These are phyloP conservation scores for Xylaria venustula DNA, from an alignment of 495 filamentous ascomycete genomes.

Conservation along the genomic window DNA sequence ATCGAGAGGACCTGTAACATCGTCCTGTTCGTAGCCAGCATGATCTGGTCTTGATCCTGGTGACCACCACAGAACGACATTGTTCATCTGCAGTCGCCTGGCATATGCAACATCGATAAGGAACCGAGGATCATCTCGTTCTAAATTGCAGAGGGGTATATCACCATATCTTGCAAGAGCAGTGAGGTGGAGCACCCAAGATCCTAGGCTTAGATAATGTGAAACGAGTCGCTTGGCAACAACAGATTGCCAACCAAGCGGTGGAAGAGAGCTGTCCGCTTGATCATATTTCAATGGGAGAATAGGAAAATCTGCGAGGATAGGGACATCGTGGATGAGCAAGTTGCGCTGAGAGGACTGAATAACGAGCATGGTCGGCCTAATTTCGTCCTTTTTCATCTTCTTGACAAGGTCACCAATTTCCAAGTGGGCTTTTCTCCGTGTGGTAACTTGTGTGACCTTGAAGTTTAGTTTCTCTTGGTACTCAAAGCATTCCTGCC, in stretches of 20 bases:
- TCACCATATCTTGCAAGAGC: constrained; percentile 89
- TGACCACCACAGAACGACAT: constrained; percentile 99
- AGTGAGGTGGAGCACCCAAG: constrained; percentile 86
- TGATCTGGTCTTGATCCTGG: constrained; percentile 82
- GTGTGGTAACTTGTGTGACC: constrained; percentile 80
- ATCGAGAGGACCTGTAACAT: constrained; percentile 79
- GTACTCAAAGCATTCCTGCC: constrained; percentile 81
- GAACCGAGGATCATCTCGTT: constrained; percentile 88
- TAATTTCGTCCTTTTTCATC: constrained; percentile 75
- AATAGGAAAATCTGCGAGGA: constrained; percentile 80
- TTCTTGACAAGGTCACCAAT: constrained; percentile 83
- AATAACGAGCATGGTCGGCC: constrained; percentile 77
- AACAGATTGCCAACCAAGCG: constrained; percentile 91
- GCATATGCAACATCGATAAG: constrained; percentile 96
- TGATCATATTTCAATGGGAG: constrained; percentile 77
- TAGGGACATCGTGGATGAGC: constrained; percentile 80
- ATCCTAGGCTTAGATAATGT: constrained; percentile 85
- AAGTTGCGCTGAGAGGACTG: constrained; percentile 83
- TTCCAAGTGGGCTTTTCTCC: constrained; percentile 83
- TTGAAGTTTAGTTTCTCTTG: constrained; percentile 86
- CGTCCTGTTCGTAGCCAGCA: constrained; percentile 93
- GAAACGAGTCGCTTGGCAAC: constrained; percentile 81
- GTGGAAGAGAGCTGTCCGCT: constrained; percentile 81
- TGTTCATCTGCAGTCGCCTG: constrained; percentile 82
- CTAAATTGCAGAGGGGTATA: constrained; percentile 91